Conservation (phyloP, 352 stramenopile species). For the Phytophthora sp. region DNA sequence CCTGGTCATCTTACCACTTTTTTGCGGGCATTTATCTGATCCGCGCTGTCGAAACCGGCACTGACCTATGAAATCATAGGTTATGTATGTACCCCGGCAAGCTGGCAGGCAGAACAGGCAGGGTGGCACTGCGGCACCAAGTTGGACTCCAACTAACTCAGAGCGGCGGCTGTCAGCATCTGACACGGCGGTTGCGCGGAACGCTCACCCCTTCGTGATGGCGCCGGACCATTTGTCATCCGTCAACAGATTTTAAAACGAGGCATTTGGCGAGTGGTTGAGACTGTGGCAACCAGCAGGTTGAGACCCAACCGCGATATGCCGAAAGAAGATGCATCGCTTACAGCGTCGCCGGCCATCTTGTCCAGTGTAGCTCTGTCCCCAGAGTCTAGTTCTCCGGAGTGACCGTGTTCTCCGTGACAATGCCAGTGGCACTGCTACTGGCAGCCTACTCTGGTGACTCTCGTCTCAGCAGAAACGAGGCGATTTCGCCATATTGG, state of each 20-base stretch:
- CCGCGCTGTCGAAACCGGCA: not conserved
- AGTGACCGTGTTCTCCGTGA: slow-evolving; percentile 34
- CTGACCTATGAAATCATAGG: too few species aligned
- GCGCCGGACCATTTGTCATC: slow-evolving; percentile 22
- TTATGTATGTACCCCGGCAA: too few species aligned
- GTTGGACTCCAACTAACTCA: too few species aligned
- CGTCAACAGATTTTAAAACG: too few species aligned
- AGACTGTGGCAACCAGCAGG: slow-evolving; percentile 10
- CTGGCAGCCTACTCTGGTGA: slow-evolving; percentile 33
- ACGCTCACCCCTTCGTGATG: too few species aligned
- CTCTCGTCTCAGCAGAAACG: slow-evolving; percentile 32
- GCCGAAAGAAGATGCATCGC: slow-evolving; percentile 2
- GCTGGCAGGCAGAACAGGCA: slow-evolving; percentile 20
- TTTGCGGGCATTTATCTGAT: not conserved
- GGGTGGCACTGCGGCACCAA: not conserved
- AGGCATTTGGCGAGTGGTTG: too few species aligned
- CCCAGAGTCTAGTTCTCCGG: slow-evolving; percentile 9
- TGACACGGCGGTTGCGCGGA: too few species aligned
- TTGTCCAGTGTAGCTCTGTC: too few species aligned
- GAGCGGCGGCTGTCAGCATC: too few species aligned
- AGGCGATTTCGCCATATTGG: slow-evolving; percentile 45
- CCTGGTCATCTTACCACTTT: not conserved
- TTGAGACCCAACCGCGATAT: not conserved
- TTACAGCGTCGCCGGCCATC: not conserved
- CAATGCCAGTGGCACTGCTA: too few species aligned